Evolutionary conservation across 2,329 filamentous ascomycete species (phyloP), one percentile per base, ranked within the genome.

Genomic region (Ophiostoma fasciatum): DNA sequence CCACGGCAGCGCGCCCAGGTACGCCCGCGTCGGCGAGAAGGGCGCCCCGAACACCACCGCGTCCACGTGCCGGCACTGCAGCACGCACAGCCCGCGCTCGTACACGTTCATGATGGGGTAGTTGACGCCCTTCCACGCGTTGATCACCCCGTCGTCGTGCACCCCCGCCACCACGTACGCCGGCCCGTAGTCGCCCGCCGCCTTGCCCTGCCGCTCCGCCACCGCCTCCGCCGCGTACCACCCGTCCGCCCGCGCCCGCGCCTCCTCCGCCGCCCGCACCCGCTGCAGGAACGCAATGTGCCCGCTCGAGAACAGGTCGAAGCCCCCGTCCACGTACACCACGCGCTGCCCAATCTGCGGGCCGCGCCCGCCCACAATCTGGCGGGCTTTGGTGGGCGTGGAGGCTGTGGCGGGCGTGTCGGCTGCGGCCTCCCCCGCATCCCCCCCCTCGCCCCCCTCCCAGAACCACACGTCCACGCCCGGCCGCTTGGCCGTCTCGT

Each of bases 81-180:
- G 63, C 21, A 96, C 88, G 54, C 90, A 98, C 17, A 98, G 74
- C 2, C 87, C 87, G 28, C 90, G 79, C 64, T 98, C 90, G 50
- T 88, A 94, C 39, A 94, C 87, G 63, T 96, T 98, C 90, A 98
- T 98, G 61, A 98, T 96, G 19, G 90, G 90, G 54, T 94, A 98
- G 61, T 98, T 98, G 49, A 94, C 70, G 25, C 90, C 88, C 60
- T 96, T 96, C 81, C 85, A 92, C 49, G 79, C 66, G 59, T 98
- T 98, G 57, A 98, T 93, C 41, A 93, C 85, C 45, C 80, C 75
- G 55, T 98, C 90, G 50, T 94, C 82, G 58, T 98, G 90, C 18
- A 98, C 78, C 33, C 90, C 90, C 3, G 84, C 87, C 29, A 96
- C 74, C n/a, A 98, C 70, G 53, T 83, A 96, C 7, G 77, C 79